Evolutionary conservation across 2,329 filamentous ascomycete species (phyloP).

Genomic region (Penicillium brevicompactum): DNA sequence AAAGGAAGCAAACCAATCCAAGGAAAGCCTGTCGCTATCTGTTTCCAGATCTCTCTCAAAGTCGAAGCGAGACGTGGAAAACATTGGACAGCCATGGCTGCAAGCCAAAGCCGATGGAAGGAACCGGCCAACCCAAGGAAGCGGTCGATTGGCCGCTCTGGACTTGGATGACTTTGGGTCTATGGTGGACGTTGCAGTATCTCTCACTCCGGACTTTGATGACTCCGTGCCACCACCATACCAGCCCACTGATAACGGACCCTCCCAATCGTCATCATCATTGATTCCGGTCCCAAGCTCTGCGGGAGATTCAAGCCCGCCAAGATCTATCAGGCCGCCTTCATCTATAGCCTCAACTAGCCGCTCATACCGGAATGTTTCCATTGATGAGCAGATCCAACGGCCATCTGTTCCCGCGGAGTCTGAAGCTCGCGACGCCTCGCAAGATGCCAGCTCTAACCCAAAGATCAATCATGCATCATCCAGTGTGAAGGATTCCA

Average conservation of each 20-base stretch:
- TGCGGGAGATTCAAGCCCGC: constrained; percentile 1
- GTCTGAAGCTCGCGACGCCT: constrained; percentile 4
- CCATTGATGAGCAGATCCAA: constrained; percentile 9
- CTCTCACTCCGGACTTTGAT: constrained; percentile 26
- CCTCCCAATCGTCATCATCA: constrained; percentile 8
- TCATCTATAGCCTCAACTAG: constrained; percentile 12
- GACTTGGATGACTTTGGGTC: constrained; percentile 37
- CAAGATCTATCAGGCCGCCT: neutral
- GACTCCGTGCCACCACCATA: constrained; percentile 26
- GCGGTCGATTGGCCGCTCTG: constrained; percentile 29
- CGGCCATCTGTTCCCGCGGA: constrained; percentile 12
- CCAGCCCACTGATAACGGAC: constrained; percentile 4
- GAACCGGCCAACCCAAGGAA: constrained; percentile 12
- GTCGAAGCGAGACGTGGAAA: constrained; percentile 38
- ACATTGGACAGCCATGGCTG: constrained; percentile 42
- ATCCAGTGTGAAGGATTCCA: neutral
- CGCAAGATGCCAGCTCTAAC: neutral
- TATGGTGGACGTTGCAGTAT: constrained; percentile 36
- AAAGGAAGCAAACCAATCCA: constrained; percentile 8
- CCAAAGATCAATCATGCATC: neutral
- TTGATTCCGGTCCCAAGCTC: constrained; percentile 4
- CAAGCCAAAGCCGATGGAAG: constrained; percentile 27
- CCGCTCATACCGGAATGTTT: constrained; percentile 7
- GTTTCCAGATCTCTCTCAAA: constrained; percentile 27
- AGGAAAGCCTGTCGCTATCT: constrained; percentile 12